Base-by-base conservation (phyloP, 225 moss, liverwort and hornwort genomes). In the Physcomitrium patens region DNA sequence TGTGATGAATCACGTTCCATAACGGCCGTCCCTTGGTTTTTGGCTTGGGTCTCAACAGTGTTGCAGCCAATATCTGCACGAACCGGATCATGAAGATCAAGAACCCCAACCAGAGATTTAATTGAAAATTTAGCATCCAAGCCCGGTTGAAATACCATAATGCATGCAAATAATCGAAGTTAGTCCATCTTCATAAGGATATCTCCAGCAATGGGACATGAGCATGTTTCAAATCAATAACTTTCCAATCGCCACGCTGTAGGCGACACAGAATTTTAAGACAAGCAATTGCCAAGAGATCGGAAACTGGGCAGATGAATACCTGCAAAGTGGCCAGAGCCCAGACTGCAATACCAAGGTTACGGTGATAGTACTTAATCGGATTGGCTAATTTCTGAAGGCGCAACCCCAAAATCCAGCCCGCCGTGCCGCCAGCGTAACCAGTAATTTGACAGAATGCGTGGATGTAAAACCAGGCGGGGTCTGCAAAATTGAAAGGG, bases 291-390 rank as follows among this genome's bases (percentile, higher is more conserved):
- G 5, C 2, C 2, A 37, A 4, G 31, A 37, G 7, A 37, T 37
- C 31, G 31, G 7, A 37, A 37, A 1, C 31, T 37, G 5, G 5
- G 5, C 2, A 37, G 31, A 37, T 37, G 1, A 37, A 12, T 56
- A 83, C 82, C 82, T 83, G 82, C 23, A 83, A 53, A 56, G 61
- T 78, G 50, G 78, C 78, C 69, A 83, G 54, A 2, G 48, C 62
- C 37, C 78, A 83, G 63, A 83, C 70, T 18, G 44, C 55, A 9
- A 78, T 63, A 11, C 82, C 82, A 12, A 83, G 61, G 56, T 69
- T 64, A 22, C 71, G 60, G 61, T 78, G 73, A 68, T 63, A 62
- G 42, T 69, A 68, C 6, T 76, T 20, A 41, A 80, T 53, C 18
- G 46, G 49, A 1, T 2, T 16, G 20, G 78, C 64, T 10, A 64